Conservation (phyloP, 305 asterid genomes). For the Fraxinus ornus region DNA sequence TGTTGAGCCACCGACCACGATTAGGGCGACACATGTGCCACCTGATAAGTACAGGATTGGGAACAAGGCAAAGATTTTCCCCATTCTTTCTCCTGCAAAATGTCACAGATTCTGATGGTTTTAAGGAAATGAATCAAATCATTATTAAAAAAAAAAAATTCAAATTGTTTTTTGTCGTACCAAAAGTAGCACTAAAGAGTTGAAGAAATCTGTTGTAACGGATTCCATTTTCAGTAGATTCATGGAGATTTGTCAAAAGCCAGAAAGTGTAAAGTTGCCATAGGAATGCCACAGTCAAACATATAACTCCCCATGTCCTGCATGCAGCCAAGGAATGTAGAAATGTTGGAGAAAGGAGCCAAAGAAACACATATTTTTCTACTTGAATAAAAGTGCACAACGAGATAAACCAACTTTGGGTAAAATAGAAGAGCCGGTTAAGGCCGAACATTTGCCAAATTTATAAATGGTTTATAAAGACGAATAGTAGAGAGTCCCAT, state of each 20-base stretch:
- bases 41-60: conserved; percentile 32
- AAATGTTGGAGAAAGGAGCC: not conserved
- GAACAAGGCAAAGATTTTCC: conserved; percentile 29
- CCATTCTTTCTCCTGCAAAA: conserved; percentile 27
- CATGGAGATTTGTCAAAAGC: conserved; percentile 30
- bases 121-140: not conserved
- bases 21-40: conserved; percentile 31
- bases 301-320: conserved; percentile 34
- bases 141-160: not conserved
- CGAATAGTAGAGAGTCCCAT: no score
- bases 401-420: not conserved
- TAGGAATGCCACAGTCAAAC: conserved; percentile 24
- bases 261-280: conserved; percentile 34
- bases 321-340: not conserved
- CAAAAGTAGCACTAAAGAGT: conserved; percentile 29
- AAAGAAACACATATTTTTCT: no score
- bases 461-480: no score
- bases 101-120: not conserved
- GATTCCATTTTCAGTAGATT: conserved; percentile 27
- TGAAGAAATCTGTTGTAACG: conserved; percentile 33
- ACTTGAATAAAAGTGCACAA: not conserved
- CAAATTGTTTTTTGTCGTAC: not conserved
- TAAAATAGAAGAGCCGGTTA: no score
- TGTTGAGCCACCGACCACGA: conserved; percentile 33
- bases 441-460: no score